Base-by-base conservation (phyloP, 208 protist species). In the Angomonas desouzai region DNA sequence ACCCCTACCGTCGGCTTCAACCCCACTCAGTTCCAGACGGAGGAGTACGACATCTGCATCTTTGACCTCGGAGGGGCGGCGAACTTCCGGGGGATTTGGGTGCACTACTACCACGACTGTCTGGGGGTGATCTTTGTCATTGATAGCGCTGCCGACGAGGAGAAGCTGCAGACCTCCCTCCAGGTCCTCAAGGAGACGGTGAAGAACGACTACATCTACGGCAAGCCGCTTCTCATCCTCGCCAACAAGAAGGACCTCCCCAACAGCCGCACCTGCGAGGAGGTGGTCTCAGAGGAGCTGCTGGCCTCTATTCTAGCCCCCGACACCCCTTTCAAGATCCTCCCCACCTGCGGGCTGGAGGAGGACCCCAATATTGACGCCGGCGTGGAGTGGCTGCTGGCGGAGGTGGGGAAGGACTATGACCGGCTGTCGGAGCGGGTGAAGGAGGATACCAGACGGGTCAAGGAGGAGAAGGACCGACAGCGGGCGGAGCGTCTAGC, bases 231-330 rank as follows among this genome's bases (percentile, higher is more conserved):
- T 27, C 80, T 99, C 2, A 82, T 99, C 32, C 95, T 99, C 33
- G 97, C 98, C 22, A 99, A 99, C 83, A 99, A 99, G 87, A 98
- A 99, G 77, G 99, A 99, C 76, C 68, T 99, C 22, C 64, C 76
- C 16, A 86, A 81, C 4, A 76, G 92, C 18, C 70, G 97, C 30
- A 69, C 48, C 2, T 53, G 63, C 10, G 81, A 85, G 0, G 83
- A 64, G 0, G 70, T 97, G n/a, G 81, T 99, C 40, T 70, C 81
- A 27, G 67, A 94, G 47, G 75, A 64, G 2, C 83, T 91, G 32
- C 63, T 93, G 29, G 67, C 87, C 13, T 70, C 83, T 30, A 48
- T 85, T 29, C 64, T 93, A 55, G 65, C 63, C 18, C 48, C 62
- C 3, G 58, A 38, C 16, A 81, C 90, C 0, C 70, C 77, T 43